Evolutionary conservation across 768 basidiomycete species (phyloP), one percentile per base, ranked within the genome.

Genomic region (Podaxis rugospora): DNA sequence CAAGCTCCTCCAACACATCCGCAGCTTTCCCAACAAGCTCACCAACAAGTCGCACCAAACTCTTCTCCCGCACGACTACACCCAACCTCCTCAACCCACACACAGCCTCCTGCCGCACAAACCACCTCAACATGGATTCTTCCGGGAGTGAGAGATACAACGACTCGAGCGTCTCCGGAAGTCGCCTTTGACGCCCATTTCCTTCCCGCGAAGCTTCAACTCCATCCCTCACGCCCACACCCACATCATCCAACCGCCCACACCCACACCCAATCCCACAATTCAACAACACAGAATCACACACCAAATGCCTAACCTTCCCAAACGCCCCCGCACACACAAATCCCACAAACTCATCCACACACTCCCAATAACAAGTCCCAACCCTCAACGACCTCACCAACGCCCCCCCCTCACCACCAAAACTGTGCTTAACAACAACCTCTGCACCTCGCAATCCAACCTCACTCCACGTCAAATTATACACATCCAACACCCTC

Each of bases 211-310:
- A 60, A 44, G 27, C 39, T 23, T 59, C 44, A 5, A 13, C 2
- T 1, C n/a, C 42, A 46, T 32, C 10, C 32, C 32, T 2, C 5
- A 0, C 44, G 25, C 10, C 44, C 25, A n/a, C n/a, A n/a, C 18
- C 44, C n/a, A 7, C 55, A 16, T 1, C 56, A 13, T n/a, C 16
- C 28, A 32, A 32, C 28, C 28, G n/a, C n/a, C n/a, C 37, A 28
- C 51, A 51, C 21, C 14, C 47, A 50, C 49, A 37, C 13, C 50
- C 57, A 9, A 18, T 18, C 16, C 55, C 56, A 37, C 47, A 49
- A 35, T 60, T 60, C 27, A 60, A 35, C 51, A 60, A 52, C 51
- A 60, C 59, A 4, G 51, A 60, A 42, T 60, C 59, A 23, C 59
- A 60, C 28, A 53, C 40, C 27, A 60, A 44, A 36, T 40, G 23